These are phyloP conservation scores for Endogone sp. DNA, from an alignment of 192 early-diverging fungal species.

Conservation along the genomic window DNA sequence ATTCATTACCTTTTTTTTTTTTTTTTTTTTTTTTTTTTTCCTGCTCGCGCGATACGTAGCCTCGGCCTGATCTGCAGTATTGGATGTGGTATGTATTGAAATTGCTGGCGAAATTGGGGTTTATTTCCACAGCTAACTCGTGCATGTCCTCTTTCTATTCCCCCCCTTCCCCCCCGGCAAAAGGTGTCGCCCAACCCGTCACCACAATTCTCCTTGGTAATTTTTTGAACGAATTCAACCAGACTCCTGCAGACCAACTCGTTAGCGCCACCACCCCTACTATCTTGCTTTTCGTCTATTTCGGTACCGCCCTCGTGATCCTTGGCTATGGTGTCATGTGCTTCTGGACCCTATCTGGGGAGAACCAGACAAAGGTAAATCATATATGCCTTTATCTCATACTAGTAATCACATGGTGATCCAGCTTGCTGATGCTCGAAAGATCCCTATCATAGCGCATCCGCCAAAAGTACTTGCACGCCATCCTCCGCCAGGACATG, in stretches of 20 bases:
- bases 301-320: conserved; percentile 54
- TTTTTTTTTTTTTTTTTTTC: conserved; percentile 7
- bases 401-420: too few species aligned
- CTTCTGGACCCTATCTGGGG: conserved; percentile 43
- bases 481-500: conserved; percentile 84
- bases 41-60: conserved; percentile 9
- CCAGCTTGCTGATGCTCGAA: neutral
- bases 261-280: conserved; percentile 9
- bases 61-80: conserved; percentile 23
- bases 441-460: conserved; percentile 66
- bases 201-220: conserved; percentile 30
- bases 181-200: conserved; percentile 26
- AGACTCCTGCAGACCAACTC: conserved; percentile 4
- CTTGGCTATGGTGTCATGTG: conserved; percentile 59
- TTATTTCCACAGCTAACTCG: neutral
- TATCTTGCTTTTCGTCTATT: conserved; percentile 46
- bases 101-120: too few species aligned
- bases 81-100: conserved; percentile 20
- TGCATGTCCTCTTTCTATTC: conserved; percentile 4
- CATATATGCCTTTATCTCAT: conserved; percentile 34
- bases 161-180: conserved; percentile 6
- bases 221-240: conserved; percentile 10
- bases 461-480: conserved; percentile 65
- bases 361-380: conserved; percentile 34
- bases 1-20: neutral